A percentile compares a stretch with the other conserved stretches of the same genome.
phyloP scores from a whole-genome alignment of 352 stramenopile species.

The Phytophthora pluvialis region DNA sequence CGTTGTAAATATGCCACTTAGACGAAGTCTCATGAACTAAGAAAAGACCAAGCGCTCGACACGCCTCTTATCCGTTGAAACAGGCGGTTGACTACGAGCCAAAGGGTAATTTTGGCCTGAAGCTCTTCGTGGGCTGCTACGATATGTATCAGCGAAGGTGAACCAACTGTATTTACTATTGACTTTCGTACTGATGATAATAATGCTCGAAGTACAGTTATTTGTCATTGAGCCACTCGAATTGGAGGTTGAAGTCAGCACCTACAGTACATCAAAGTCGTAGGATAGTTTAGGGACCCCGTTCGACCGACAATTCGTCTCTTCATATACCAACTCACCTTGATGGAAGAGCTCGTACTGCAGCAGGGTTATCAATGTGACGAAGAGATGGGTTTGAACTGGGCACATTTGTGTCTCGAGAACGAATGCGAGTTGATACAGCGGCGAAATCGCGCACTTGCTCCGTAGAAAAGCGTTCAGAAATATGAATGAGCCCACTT shows the following conservation, averaged over 20 bases:
- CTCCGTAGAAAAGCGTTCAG: conserved; percentile 30
- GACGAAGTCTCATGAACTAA: no score
- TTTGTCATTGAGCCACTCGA: conserved; percentile 12
- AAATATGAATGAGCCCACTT: conserved; percentile 37
- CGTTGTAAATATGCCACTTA: no score
- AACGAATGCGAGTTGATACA: conserved; percentile 46
- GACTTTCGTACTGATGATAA: neutral
- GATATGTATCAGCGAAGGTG: no score
- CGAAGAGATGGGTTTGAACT: conserved; percentile 12
- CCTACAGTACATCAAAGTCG: neutral
- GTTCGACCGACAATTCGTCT: neutral
- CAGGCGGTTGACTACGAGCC: no score
- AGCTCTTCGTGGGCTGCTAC: no score
- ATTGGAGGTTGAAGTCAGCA: conserved; percentile 18
- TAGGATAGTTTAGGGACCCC: neutral
- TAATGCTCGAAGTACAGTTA: neutral
- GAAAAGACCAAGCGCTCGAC: no score
- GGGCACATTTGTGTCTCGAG: conserved; percentile 35
- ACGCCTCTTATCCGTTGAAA: no score
- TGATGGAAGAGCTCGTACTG: conserved; percentile 24
- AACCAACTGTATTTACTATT: no score
- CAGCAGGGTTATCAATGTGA: conserved; percentile 5
- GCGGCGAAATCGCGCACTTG: conserved; percentile 35
- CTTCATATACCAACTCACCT: conserved; percentile 2
- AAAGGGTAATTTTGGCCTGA: no score